Evolutionary conservation across 352 stramenopile genomes (phyloP), one percentile per base, ranked within the genome.

Genomic region (Globisporangium viniferum): DNA sequence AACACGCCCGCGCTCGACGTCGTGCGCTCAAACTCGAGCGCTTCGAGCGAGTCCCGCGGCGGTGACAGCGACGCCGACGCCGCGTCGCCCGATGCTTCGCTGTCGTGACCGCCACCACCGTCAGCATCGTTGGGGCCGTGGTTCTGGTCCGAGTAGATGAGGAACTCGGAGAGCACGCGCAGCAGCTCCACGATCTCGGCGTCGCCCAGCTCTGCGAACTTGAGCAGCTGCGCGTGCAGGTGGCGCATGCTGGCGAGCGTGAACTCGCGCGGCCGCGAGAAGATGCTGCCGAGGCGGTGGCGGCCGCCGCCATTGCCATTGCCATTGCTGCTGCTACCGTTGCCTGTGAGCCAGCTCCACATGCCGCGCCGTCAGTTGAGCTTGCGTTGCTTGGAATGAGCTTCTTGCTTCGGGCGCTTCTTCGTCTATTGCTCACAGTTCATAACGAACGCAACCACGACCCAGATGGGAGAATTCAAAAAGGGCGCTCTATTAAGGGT

Each of bases 141-240:
- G 70, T 94, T 81, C 70, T 96, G 88, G 74, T 96, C 88, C 58
- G 85, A 90, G 76, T 94, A 96, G 68, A 96, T 91, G 71, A 96
- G 87, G 68, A 94, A 94, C 71, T 96, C 88, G 59, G 83, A 82
- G 33, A 94, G 66, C 18, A 94, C 80, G 66, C 88, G 86, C 68
- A 96, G 74, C 4, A 94, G 71, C 72, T 96, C 88, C 35, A 96
- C 84, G 66, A 96, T 82, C 61, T 93, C 81, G 55, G 76, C 75
- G 60, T 93, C 84, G 5, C 79, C 84, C 4, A 96, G 76, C 46
- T 80, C 66, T 3, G 64, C 31, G 69, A 82, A 91, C 33, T 74
- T 74, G 39, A 80, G 70, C 36, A 96, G 78, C 60, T 94, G 86
- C 31, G 74, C 67, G 73, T 95, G 88, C 61, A 95, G 75, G n/a